A percentile compares a stretch with the other conserved stretches of the same genome.
phyloP scores from a whole-genome alignment of 1,139 yeast species.

The Hansenula lynferdii region DNA sequence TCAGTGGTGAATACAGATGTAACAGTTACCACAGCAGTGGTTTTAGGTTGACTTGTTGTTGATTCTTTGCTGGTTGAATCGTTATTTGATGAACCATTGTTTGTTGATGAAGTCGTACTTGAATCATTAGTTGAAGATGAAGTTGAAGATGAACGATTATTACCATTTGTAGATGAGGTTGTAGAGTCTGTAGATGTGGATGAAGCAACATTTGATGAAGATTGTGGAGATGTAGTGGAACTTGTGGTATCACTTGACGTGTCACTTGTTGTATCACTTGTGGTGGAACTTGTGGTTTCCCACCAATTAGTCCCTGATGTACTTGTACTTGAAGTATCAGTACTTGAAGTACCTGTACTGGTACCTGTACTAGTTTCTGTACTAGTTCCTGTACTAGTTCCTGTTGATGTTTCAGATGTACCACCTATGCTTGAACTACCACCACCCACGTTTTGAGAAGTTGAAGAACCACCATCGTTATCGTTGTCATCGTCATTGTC shows the following conservation, averaged over 20 bases:
- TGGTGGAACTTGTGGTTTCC: neutral
- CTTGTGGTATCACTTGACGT: neutral
- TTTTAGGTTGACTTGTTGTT: too few relatives aligned
- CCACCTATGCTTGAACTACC: too few relatives aligned
- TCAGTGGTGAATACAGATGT: conserved; percentile 18
- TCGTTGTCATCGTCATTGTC: neutral
- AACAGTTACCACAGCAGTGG: conserved; percentile 13
- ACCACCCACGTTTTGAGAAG: too few relatives aligned
- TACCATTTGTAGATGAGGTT: conserved; percentile 8
- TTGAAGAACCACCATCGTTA: neutral
- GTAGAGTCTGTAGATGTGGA: conserved; percentile 13
- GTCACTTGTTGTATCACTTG: conserved; percentile 1
- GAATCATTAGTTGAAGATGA: conserved; percentile 6
- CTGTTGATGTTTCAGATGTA: conserved; percentile 2
- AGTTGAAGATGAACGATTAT: conserved; percentile 7
- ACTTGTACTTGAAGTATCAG: neutral
- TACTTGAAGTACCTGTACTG: conserved; percentile 1
- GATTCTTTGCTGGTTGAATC: too few relatives aligned
- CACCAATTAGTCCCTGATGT: neutral
- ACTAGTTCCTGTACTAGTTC: neutral
- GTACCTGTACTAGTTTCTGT: too few relatives aligned
- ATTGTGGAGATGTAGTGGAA: conserved; percentile 6
- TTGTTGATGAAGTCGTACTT: conserved; percentile 1
- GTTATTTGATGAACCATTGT: too few relatives aligned
- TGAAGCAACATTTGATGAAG: conserved; percentile 3